These are phyloP conservation scores for Jatropha podagrica DNA, from an alignment of 441 rosid genomes.

Conservation along the genomic window DNA sequence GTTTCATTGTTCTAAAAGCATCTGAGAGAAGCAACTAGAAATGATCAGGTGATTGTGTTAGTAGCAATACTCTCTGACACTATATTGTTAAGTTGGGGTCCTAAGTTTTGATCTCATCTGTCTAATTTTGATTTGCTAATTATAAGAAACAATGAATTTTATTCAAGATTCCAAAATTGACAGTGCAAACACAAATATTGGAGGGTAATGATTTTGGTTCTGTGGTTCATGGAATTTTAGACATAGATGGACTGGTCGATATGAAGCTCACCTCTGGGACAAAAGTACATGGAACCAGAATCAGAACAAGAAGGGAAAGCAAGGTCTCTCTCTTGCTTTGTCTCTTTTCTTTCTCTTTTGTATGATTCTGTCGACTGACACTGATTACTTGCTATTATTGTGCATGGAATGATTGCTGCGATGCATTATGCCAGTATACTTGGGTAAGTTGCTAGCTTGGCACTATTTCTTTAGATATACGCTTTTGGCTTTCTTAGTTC, in stretches of 20 bases:
- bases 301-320: constrained; percentile 87
- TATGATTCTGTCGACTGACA: constrained; percentile 34
- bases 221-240: constrained; percentile 35
- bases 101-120: not conserved
- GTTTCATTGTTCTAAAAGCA: too few relatives aligned
- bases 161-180: too few relatives aligned
- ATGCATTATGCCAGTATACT: constrained; percentile 56
- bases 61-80: too few relatives aligned
- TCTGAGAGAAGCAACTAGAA: too few relatives aligned
- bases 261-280: constrained; percentile 97
- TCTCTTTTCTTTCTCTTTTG: not conserved
- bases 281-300: constrained; percentile 86
- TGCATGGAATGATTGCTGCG: constrained; percentile 33
- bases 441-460: constrained; percentile 51
- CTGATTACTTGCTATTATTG: constrained; percentile 19
- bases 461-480: constrained; percentile 6
- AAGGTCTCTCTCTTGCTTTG: constrained; percentile 46
- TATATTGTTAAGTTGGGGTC: not conserved
- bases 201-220: not conserved
- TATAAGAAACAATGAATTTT: too few relatives aligned
- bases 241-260: constrained; percentile 96
- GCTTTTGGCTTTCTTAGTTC: constrained; percentile 6
- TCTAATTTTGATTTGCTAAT: not conserved
- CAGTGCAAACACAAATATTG: too few relatives aligned
- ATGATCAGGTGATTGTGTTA: not conserved